Evolutionary conservation across 2,329 filamentous ascomycete species (phyloP).

Genomic region (Blastomyces emzantsi): DNA sequence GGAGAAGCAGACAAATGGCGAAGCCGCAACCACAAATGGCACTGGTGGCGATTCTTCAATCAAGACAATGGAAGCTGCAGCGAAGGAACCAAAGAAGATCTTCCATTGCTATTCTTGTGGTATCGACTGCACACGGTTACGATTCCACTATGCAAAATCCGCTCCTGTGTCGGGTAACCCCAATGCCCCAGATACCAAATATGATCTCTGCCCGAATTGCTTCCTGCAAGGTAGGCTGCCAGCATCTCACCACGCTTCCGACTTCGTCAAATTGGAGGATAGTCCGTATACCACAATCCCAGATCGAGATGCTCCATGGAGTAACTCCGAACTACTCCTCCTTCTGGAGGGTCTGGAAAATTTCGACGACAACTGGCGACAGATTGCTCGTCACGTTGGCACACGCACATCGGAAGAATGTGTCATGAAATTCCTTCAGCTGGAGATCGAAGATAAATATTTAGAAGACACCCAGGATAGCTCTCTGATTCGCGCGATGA

Average conservation of each 20-base stretch:
- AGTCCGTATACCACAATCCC: conserved; percentile 67
- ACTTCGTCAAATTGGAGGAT: conserved; percentile 86
- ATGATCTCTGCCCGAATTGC: conserved; percentile 86
- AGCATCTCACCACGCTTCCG: conserved; percentile 62
- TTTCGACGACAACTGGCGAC: conserved; percentile 92
- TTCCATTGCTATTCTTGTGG: conserved; percentile 86
- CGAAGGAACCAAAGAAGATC: conserved; percentile 55
- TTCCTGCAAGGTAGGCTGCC: conserved; percentile 79
- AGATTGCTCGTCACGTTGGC: conserved; percentile 84
- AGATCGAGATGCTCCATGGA: conserved; percentile 83
- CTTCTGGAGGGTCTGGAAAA: conserved; percentile 84
- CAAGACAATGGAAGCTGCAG: conserved; percentile 52
- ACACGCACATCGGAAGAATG: conserved; percentile 92
- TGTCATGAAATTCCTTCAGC: conserved; percentile 88
- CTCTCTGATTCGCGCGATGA: conserved; percentile 60
- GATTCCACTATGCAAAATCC: conserved; percentile 62
- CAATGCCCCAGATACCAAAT: conserved; percentile 53
- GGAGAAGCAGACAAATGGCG: conserved; percentile 59
- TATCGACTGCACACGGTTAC: conserved; percentile 70
- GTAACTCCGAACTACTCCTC: conserved; percentile 78
- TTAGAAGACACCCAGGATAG: conserved; percentile 62
- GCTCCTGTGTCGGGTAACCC: conserved; percentile 50
- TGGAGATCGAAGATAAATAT: conserved; percentile 97
- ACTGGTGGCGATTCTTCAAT: conserved; percentile 49
- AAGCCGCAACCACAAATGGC: conserved; percentile 59